Evolutionary conservation across 2,329 filamentous ascomycete genomes (phyloP).

Genomic region (Epichloe amarillans): DNA sequence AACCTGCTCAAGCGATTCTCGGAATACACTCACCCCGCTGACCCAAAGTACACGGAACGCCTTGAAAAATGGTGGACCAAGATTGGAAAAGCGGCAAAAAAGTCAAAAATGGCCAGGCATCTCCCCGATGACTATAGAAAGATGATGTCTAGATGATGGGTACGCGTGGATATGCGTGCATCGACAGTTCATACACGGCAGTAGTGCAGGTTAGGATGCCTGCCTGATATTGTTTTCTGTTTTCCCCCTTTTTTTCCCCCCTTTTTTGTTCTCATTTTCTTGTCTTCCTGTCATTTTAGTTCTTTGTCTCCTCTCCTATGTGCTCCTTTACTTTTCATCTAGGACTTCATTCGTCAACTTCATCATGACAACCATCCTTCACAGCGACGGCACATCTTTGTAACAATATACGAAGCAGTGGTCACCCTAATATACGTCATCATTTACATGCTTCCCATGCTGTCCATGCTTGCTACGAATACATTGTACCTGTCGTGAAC

Average conservation of each 20-base stretch:
- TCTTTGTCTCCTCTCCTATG: neutral
- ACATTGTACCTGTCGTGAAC: neutral
- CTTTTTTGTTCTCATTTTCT: neutral
- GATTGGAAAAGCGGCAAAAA: constrained; percentile 20
- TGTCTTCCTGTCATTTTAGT: neutral
- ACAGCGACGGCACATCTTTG: neutral
- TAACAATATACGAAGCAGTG: neutral
- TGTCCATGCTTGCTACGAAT: neutral
- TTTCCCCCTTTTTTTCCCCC: accelerated
- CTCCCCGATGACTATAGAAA: constrained; percentile 19
- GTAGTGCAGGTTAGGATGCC: neutral
- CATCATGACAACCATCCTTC: neutral
- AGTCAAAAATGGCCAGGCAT: constrained; percentile 21
- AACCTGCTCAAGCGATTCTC: constrained; percentile 19
- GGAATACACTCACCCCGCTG: constrained; percentile 13
- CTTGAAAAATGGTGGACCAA: constrained; percentile 22
- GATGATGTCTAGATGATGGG: constrained; percentile 16
- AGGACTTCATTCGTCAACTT: neutral
- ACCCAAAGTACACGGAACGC: constrained; percentile 17
- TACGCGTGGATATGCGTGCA: too few species aligned
- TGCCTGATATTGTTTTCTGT: neutral
- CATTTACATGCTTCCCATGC: neutral
- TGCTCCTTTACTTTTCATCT: too few species aligned
- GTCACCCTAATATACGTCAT: neutral
- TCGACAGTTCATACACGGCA: neutral